Evolutionary conservation across 495 filamentous ascomycete genomes (phyloP).

Genomic region (Lasiosphaeris hirsuta): DNA sequence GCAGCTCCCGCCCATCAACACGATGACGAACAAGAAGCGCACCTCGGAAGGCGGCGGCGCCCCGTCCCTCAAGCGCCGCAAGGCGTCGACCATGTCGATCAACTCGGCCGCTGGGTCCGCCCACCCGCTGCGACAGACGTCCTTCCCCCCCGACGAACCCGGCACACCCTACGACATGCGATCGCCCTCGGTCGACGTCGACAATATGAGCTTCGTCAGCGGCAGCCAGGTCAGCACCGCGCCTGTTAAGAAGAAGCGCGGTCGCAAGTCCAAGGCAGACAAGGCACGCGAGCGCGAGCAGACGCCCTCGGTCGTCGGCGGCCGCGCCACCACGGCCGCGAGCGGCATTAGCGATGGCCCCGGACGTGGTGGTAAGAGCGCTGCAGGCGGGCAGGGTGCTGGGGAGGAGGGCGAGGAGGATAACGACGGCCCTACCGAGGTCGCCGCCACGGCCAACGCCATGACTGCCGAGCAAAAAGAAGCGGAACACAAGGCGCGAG

Average conservation of each 20-base stretch:
- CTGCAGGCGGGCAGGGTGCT: slow-evolving; percentile 23
- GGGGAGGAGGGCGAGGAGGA: slow-evolving; percentile 58
- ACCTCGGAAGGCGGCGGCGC: slow-evolving; percentile 44
- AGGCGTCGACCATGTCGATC: slow-evolving; percentile 55
- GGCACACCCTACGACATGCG: slow-evolving; percentile 46
- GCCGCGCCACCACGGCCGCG: slow-evolving; percentile 45
- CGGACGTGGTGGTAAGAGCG: slow-evolving; percentile 31
- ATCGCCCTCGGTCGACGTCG: slow-evolving; percentile 62
- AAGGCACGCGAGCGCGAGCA: slow-evolving; percentile 53
- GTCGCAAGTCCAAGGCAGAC: slow-evolving; percentile 62
- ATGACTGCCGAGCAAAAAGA: slow-evolving; percentile 64
- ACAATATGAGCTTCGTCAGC: slow-evolving; percentile 65
- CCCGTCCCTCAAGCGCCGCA: slow-evolving; percentile 59
- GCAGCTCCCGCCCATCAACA: slow-evolving; percentile 39
- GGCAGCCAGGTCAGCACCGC: slow-evolving; percentile 58
- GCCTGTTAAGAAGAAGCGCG: slow-evolving; percentile 55
- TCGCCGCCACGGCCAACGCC: slow-evolving; percentile 59
- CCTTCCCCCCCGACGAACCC: slow-evolving; percentile 66
- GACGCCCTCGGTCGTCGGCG: slow-evolving; percentile 47
- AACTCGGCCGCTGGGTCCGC: slow-evolving; percentile 44
- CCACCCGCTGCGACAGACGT: slow-evolving; percentile 85
- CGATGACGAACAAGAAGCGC: slow-evolving; percentile 53
- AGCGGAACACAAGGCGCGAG: slow-evolving; percentile 61
- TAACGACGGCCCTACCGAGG: slow-evolving; percentile 62
- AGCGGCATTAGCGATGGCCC: slow-evolving; percentile 42